Evolutionary conservation across 2,329 filamentous ascomycete species (phyloP).

Genomic region (Monosporascus sp.): DNA sequence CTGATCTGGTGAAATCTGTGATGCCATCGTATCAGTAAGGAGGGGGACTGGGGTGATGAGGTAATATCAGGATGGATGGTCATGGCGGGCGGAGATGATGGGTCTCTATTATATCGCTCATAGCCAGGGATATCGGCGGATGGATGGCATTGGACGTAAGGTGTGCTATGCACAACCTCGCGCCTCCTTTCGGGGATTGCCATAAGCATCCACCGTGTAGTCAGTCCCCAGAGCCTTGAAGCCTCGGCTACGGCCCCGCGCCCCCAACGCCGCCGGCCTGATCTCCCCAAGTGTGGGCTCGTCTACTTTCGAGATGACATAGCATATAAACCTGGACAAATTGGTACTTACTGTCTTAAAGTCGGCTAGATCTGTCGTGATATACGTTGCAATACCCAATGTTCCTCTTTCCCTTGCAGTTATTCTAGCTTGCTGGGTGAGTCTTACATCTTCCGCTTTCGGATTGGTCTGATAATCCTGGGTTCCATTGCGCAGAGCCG

Average conservation of each 20-base stretch:
- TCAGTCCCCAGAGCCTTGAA: background rate
- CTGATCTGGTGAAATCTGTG: constrained; percentile 15
- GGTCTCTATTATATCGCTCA: background rate
- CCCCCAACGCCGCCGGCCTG: background rate
- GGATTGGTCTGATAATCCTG: background rate
- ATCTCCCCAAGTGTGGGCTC: background rate
- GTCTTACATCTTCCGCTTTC: background rate
- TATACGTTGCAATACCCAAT: background rate
- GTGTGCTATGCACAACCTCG: background rate
- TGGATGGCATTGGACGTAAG: background rate
- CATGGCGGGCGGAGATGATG: background rate
- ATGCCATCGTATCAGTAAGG: constrained; percentile 20
- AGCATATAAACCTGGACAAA: background rate
- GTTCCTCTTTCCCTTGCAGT: background rate
- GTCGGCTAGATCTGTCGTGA: background rate
- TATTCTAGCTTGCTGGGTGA: background rate
- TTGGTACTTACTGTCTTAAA: background rate
- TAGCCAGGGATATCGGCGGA: background rate
- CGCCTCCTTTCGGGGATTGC: background rate
- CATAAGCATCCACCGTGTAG: background rate
- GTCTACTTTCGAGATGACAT: no score
- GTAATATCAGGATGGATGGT: background rate
- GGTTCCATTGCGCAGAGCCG: background rate
- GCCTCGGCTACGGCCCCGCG: background rate
- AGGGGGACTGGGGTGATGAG: background rate